Conservation (phyloP, 306 rosid species). For the Gynostemma pentaphyllum region DNA sequence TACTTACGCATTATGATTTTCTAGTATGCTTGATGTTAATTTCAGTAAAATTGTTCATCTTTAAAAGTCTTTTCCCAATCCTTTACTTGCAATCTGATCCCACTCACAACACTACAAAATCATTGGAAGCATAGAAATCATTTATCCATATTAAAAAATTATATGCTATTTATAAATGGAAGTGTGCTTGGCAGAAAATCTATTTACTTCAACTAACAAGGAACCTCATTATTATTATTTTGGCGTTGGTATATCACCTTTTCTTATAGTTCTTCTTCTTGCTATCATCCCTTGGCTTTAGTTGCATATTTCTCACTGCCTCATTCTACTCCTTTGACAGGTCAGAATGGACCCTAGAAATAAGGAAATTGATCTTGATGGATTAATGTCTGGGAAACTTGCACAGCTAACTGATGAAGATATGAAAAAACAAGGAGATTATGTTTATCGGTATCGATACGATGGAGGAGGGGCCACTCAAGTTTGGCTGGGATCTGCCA, state of each 20-base stretch:
- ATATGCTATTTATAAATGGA: no score
- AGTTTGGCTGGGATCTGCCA: slow-evolving; percentile 94
- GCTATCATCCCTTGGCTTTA: slow-evolving; percentile 2
- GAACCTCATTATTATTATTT: not conserved
- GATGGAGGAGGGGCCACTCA: slow-evolving; percentile 97
- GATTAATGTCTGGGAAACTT: slow-evolving; percentile 58
- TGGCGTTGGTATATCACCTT: not conserved
- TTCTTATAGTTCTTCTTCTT: not conserved
- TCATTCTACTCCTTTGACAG: slow-evolving; percentile 25
- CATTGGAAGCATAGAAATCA: not conserved
- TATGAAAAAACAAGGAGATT: slow-evolving; percentile 68
- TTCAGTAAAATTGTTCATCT: not conserved
- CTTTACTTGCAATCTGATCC: not conserved
- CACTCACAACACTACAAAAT: not conserved
- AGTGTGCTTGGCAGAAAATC: no score
- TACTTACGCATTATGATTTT: no score
- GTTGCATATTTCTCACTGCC: not conserved
- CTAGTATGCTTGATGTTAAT: no score
- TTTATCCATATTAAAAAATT: not conserved
- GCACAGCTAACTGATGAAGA: slow-evolving; percentile 63
- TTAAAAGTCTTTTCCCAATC: not conserved
- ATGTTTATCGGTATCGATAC: slow-evolving; percentile 82
- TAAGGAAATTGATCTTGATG: slow-evolving; percentile 58
- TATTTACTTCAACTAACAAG: no score
- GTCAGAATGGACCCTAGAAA: slow-evolving; percentile 87